Conservation (phyloP, 495 filamentous ascomycete species). For the Diplogelasinospora grovesii region DNA sequence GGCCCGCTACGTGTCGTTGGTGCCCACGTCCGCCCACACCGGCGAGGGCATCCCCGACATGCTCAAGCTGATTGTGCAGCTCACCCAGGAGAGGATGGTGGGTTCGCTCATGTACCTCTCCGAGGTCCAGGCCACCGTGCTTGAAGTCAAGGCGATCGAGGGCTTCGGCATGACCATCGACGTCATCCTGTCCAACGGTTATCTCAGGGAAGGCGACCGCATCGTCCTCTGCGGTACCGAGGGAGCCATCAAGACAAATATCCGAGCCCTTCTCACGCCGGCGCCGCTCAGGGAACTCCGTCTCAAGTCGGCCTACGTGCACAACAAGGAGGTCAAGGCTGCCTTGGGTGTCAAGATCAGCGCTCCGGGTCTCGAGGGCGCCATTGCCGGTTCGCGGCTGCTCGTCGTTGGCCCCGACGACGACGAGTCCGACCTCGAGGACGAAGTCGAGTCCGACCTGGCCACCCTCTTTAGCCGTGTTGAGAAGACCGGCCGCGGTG, state of each 20-base stretch:
- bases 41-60: slow-evolving; percentile 99
- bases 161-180: slow-evolving; percentile 98
- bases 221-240: slow-evolving; percentile 94
- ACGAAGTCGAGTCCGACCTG: slow-evolving; percentile 93
- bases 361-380: slow-evolving; percentile 90
- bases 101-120: slow-evolving; percentile 96
- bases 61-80: slow-evolving; percentile 85
- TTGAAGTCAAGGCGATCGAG: slow-evolving; percentile 98
- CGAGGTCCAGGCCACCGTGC: slow-evolving; percentile 93
- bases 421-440: slow-evolving; percentile 92
- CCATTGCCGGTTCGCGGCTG: slow-evolving; percentile 93
- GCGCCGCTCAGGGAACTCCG: slow-evolving; percentile 91
- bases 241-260: slow-evolving; percentile 88
- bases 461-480: slow-evolving; percentile 85
- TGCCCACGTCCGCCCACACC: slow-evolving; percentile 94
- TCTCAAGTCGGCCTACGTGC: slow-evolving; percentile 87
- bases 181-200: slow-evolving; percentile 93
- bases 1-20: slow-evolving; percentile 84
- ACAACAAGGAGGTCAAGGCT: slow-evolving; percentile 99
- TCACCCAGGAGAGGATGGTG: slow-evolving; percentile 98
- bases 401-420: slow-evolving; percentile 92
- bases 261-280: slow-evolving; percentile 92
- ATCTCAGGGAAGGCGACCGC: slow-evolving; percentile 88
- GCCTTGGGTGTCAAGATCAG: slow-evolving; percentile 98
- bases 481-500: slow-evolving; percentile 84